Conservation (phyloP, 2,329 filamentous ascomycete species). For the Phyllosticta citrichinensis region DNA sequence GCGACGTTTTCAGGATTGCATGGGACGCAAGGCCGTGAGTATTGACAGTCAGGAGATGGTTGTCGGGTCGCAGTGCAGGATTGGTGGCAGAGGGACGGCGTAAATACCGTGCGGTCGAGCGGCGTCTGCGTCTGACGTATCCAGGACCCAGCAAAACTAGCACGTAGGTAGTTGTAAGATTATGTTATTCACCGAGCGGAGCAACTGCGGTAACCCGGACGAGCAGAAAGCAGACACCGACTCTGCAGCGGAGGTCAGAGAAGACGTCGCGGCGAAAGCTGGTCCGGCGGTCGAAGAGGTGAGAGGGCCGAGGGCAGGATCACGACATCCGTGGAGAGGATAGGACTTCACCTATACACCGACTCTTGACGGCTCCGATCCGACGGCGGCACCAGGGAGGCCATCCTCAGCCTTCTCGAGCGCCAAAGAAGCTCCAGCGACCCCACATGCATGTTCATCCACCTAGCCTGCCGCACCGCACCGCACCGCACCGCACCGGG, state of each 20-base stretch:
- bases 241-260: not conserved
- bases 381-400: not conserved
- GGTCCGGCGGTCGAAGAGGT: not conserved
- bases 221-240: not conserved
- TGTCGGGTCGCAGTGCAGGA: not conserved
- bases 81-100: not conserved
- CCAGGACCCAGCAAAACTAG: not conserved
- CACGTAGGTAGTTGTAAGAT: not conserved
- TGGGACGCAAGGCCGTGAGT: not conserved
- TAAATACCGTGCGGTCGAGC: not conserved
- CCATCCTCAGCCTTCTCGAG: not conserved
- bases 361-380: not conserved
- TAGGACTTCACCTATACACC: not conserved
- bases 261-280: not conserved
- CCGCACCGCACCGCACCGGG: not conserved
- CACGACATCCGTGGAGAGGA: not conserved
- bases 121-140: not conserved
- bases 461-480: not conserved
- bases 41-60: slow-evolving; percentile 1
- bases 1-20: not conserved
- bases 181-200: not conserved
- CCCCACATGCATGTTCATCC: not conserved
- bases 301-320: not conserved
- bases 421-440: not conserved
- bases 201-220: not conserved